Evolutionary conservation across 495 filamentous ascomycete species (phyloP), one percentile per base, ranked within the genome.

Genomic region (Penicillium canescens): DNA sequence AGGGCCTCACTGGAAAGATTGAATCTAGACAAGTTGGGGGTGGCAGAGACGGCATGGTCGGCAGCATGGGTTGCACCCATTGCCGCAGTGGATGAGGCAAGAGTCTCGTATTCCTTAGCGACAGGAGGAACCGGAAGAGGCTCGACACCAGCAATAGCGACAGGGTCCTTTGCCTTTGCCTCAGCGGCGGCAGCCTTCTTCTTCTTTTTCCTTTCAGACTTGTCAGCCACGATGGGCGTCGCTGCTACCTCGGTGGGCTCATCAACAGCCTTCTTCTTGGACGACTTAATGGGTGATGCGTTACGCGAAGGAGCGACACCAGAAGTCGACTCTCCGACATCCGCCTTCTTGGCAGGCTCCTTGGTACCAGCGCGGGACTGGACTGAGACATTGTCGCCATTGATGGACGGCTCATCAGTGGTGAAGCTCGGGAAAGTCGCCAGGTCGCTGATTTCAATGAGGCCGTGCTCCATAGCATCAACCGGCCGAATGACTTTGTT

Each of bases 401-500:
- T 82, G 35, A 77, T 61, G 34, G 78, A 78, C 3, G 79, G 74
- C 16, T 79, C 80, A 35, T 80, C 78, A 41, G 62, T 65, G 26
- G 71, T 57, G 33, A 73, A 69, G 26, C 56, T 68, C 0, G 69
- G 69, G 71, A 72, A 72, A 21, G 67, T 78, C 57, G 65, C 74
- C 31, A 87, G 72, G 18, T 81, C 74, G 23, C 60, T 63, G 40
- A 86, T 76, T 28, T 75, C 70, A 54, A 86, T 81, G 11, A 75
- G 59, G n/a, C 80, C 88, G 35, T 81, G 79, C 37, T 86, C 78
- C 41, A 87, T 72, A 14, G 89, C 93, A 73, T 96, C 85, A 16
- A 91, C 77, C 1, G 87, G 75, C 51, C 83, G 69, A 36, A 96
- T 75, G 47, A 92, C 88, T 69, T 92, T 94, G 69, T 88, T 91